Conservation (phyloP, 2,329 filamentous ascomycete species). For the Teratosphaeria viscida region DNA sequence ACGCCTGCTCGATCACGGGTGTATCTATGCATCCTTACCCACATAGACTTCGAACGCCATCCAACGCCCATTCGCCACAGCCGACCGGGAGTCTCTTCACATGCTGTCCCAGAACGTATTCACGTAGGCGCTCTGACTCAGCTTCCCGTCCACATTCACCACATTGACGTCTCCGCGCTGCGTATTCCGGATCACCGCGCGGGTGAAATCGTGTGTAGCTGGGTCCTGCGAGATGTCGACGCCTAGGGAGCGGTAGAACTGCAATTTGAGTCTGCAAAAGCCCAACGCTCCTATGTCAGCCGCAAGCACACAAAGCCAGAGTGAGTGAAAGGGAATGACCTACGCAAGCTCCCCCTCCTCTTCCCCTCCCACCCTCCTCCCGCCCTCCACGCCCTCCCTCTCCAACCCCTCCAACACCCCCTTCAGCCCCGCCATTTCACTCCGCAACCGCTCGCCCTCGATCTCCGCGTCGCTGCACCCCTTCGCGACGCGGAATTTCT, state of each 20-base stretch:
- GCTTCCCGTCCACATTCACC: constrained; percentile 79
- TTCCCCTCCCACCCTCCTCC: constrained; percentile 36
- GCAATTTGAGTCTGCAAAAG: constrained; percentile 58
- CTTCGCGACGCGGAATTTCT: constrained; percentile 93
- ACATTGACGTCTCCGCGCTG: constrained; percentile 87
- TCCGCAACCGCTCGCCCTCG: constrained; percentile 82
- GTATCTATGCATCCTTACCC: background rate
- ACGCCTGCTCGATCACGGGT: background rate
- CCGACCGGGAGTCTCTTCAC: constrained; percentile 31
- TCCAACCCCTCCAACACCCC: constrained; percentile 73
- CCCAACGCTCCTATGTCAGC: background rate
- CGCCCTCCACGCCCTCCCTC: constrained; percentile 74
- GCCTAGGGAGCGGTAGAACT: constrained; percentile 81
- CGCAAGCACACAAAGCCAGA: background rate
- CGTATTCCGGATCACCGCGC: constrained; percentile 75
- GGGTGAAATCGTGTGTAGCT: constrained; percentile 67
- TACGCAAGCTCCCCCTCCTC: constrained; percentile 40
- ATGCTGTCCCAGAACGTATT: constrained; percentile 94
- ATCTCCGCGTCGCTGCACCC: constrained; percentile 79
- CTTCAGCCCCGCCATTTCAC: constrained; percentile 64
- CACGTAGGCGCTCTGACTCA: constrained; percentile 83
- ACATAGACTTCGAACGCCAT: background rate
- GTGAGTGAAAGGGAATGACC: constrained; percentile 12
- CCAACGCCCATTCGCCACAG: background rate
- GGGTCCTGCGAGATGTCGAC: constrained; percentile 76